Evolutionary conservation across 768 basidiomycete species (phyloP).

Genomic region (Boletus pseudo-olivaceus): DNA sequence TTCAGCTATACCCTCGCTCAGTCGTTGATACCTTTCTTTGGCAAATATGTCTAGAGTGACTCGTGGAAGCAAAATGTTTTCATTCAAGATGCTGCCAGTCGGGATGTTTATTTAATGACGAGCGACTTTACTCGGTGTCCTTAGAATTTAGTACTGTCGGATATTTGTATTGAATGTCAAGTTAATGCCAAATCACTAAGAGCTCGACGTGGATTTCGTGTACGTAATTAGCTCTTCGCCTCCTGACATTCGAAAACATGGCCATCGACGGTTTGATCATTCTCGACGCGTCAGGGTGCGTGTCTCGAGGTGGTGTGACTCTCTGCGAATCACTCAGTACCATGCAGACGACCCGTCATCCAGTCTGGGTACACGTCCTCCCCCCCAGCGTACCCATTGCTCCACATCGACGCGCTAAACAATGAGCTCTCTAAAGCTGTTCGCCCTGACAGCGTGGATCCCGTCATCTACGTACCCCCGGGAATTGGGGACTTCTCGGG

Average conservation of each 20-base stretch:
- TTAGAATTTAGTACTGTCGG: slow-evolving; percentile 14
- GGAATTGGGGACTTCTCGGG: slow-evolving; percentile 40
- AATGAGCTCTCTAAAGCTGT: slow-evolving; percentile 59
- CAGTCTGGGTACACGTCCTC: slow-evolving; percentile 86
- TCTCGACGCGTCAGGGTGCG: slow-evolving; percentile 70
- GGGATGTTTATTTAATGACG: background rate
- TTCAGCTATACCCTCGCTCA: slow-evolving; percentile 98
- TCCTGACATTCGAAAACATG: slow-evolving; percentile 37
- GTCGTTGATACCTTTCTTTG: slow-evolving; percentile 89
- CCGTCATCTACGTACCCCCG: slow-evolving; percentile 64
- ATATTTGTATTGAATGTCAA: slow-evolving; percentile 6
- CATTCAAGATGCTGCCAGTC: background rate
- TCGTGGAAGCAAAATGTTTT: background rate
- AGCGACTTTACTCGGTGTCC: background rate
- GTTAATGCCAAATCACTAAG: slow-evolving; percentile 1
- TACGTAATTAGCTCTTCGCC: background rate
- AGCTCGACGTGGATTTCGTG: background rate
- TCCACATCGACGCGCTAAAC: slow-evolving; percentile 85
- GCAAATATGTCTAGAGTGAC: slow-evolving; percentile 65
- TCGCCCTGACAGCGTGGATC: slow-evolving; percentile 58
- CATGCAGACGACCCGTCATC: slow-evolving; percentile 69
- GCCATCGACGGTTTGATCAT: slow-evolving; percentile 81
- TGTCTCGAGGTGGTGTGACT: slow-evolving; percentile 9
- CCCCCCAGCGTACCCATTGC: slow-evolving; percentile 71
- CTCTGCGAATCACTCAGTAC: slow-evolving; percentile 2